Percentiles rank a stretch among this genome's conserved stretches.
Conservation (phyloP, 2,329 filamentous ascomycete species). For the Aureobasidium sp. region DNA sequence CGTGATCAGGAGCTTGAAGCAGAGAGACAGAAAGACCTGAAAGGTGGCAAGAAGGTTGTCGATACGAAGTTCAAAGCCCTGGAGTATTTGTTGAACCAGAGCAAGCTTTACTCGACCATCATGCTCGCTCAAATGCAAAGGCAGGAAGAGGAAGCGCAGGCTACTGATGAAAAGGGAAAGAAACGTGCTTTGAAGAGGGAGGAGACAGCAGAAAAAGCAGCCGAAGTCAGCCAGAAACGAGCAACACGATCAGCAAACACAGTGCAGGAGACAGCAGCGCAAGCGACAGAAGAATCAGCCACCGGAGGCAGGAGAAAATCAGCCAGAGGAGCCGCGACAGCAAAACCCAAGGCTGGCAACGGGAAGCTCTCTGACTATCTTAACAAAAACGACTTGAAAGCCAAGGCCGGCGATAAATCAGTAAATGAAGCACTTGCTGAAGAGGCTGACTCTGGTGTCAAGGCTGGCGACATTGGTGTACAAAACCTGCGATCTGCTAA, state of each 20-base stretch:
- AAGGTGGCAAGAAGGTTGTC: conserved; percentile 35
- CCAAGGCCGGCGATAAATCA: conserved; percentile 42
- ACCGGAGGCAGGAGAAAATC: not conserved
- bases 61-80: conserved; percentile 44
- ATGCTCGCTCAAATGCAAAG: conserved; percentile 46
- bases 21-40: conserved; percentile 37
- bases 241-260: conserved; percentile 31
- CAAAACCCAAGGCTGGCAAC: conserved; percentile 26
- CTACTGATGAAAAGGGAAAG: conserved; percentile 35
- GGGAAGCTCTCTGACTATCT: conserved; percentile 51
- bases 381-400: conserved; percentile 49
- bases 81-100: conserved; percentile 44
- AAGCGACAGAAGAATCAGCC: conserved; percentile 13
- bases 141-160: conserved; percentile 40
- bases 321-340: conserved; percentile 25
- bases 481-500: conserved; percentile 69
- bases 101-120: conserved; percentile 43
- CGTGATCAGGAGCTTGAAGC: conserved; percentile 35
- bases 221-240: conserved; percentile 37
- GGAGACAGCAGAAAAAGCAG: conserved; percentile 37
- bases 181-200: conserved; percentile 38
- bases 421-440: conserved; percentile 51
- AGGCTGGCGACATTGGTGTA: conserved; percentile 52
- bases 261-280: conserved; percentile 18
- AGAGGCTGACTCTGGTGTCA: conserved; percentile 48